phyloP scores from a whole-genome alignment of 345 rosid species.

The Eucalyptus pauciflora region DNA sequence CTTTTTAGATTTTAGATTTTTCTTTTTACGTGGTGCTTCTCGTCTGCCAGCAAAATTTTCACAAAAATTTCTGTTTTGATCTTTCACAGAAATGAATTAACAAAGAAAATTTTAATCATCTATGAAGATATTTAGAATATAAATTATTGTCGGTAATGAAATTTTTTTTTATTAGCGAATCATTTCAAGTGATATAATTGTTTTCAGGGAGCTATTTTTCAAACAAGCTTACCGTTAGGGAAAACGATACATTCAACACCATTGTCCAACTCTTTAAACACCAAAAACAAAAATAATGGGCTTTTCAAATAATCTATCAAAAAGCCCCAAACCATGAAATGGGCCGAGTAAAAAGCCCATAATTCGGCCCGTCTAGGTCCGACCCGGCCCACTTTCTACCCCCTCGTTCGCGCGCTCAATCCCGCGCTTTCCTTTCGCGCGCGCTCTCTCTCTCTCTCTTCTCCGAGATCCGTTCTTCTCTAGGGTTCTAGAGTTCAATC shows the following conservation, averaged over 20 bases:
- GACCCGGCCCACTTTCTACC: not conserved
- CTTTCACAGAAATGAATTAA: too few species aligned
- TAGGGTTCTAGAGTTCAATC: not conserved
- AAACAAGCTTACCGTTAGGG: accelerated
- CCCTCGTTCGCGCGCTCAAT: not conserved
- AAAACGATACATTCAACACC: not conserved
- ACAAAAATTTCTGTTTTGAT: too few species aligned
- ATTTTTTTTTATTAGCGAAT: accelerated
- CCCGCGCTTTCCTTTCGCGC: not conserved
- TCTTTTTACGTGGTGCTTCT: accelerated
- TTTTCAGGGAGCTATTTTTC: accelerated
- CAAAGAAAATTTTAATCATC: too few species aligned
- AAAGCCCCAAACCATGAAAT: not conserved
- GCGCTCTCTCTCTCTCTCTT: not conserved
- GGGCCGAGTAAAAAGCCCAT: not conserved
- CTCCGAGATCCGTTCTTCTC: not conserved
- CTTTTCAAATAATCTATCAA: not conserved
- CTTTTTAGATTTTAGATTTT: accelerated
- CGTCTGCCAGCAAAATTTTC: not conserved
- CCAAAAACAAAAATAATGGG: not conserved
- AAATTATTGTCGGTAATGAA: accelerated
- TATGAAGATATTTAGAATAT: too few species aligned
- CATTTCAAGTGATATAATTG: accelerated
- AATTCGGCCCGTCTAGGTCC: accelerated
- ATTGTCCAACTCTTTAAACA: not conserved